Base-by-base conservation (phyloP, 1,284 basidiomycete genomes). In the Veloboletus limbatus region DNA sequence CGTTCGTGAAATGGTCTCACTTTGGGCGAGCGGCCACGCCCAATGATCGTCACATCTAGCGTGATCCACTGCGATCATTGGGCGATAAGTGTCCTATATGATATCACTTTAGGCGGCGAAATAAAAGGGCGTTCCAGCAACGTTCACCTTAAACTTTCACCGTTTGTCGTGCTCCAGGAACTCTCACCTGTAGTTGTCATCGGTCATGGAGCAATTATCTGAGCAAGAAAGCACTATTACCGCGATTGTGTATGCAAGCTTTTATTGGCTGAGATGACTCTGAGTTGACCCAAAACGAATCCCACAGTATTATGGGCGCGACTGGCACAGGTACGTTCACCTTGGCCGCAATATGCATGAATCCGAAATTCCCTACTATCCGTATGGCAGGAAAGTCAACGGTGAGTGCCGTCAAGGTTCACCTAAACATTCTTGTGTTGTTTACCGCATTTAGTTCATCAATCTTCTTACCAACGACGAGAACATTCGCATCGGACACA, bases 251-350 rank as follows among this genome's bases (percentile, higher is more conserved):
- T 43, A 34, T 31, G 30, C n/a, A 31, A 4, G n/a, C 16, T 9
- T 16, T 31, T 10, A 14, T 27, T 27, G 2, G n/a, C 3, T 16
- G 30, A 31, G 28, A 13, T n/a, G 13, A 30, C 28, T 30, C 28
- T 14, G 30, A 31, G 30, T 31, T 31, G 31, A 32, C 6, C 6
- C 31, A 32, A 10, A 32, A 5, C 11, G 9, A 33, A 33, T 21
- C 14, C 13, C 8, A 8, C 26, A 49, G 48, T n/a, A 17, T 49
- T 6, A 49, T 49, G 48, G 48, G 48, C 8, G 39, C 33, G 18
- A 49, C 48, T 3, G 48, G 48, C 11, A 49, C 48, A n/a, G 48
- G 48, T 42, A 34, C n/a, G 43, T 48, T 35, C 10, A 8, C 24
- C 16, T 14, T 16, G 17, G 13, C n/a, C 9, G n/a, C 7, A n/a